Percentiles rank a stretch among this genome's conserved stretches.
These are phyloP conservation scores for Pichia sporocuriosa DNA, from an alignment of 805 yeast genomes.

Conservation along the genomic window DNA sequence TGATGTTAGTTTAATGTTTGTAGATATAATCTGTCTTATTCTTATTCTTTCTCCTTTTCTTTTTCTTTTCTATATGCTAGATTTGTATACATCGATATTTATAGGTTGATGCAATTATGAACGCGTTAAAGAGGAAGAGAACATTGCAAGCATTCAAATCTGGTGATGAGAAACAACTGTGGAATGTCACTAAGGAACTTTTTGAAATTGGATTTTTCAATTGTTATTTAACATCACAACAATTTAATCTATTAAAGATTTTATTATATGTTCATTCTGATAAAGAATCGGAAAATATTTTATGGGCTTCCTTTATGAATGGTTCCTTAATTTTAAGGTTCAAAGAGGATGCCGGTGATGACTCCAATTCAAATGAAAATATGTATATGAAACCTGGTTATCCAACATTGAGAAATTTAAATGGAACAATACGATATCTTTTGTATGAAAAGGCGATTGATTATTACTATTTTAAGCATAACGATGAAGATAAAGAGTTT, in stretches of 20 bases:
- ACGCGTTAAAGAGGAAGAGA: conserved; percentile 1
- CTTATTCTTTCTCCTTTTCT: too few relatives aligned
- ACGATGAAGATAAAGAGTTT: conserved; percentile 14
- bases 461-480: conserved; percentile 17
- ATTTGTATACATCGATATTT: too few relatives aligned
- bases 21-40: too few relatives aligned
- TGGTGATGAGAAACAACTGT: conserved; percentile 17
- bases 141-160: conserved; percentile 13
- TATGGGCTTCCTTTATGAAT: conserved; percentile 45
- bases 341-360: conserved; percentile 17
- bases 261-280: conserved; percentile 33
- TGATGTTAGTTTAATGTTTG: too few relatives aligned
- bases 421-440: conserved; percentile 50
- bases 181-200: conserved; percentile 30
- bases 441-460: conserved; percentile 69
- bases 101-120: neutral
- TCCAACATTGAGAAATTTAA: conserved; percentile 46
- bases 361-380: conserved; percentile 26
- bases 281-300: conserved; percentile 3
- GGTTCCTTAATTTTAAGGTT: conserved; percentile 30
- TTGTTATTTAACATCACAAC: conserved; percentile 48
- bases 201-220: conserved; percentile 37
- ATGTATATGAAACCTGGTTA: conserved; percentile 41
- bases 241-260: conserved; percentile 42
- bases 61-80: too few relatives aligned